These are phyloP conservation scores for Canariomyces notabilis DNA, from an alignment of 2,329 filamentous ascomycete genomes.

Conservation along the genomic window DNA sequence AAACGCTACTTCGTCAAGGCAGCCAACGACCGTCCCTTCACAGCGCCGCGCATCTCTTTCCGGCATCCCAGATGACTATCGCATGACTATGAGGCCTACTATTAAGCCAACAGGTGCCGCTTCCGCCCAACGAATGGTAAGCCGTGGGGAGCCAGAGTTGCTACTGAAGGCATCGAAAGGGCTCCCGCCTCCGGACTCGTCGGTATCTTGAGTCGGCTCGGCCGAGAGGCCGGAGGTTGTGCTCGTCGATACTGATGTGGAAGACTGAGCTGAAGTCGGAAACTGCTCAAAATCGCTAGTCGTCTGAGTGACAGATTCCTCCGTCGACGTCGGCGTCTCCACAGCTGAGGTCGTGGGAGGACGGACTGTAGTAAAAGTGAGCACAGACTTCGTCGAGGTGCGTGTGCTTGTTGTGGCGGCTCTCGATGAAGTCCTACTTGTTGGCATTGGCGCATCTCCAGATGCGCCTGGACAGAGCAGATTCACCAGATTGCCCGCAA, in stretches of 20 bases:
- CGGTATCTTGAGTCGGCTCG: not conserved
- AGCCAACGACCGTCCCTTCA: not conserved
- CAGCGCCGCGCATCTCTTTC: not conserved
- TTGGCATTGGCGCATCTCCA: not conserved
- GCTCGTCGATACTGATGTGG: not conserved
- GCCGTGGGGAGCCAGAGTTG: constrained; percentile 2
- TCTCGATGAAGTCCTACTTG: constrained; percentile 1
- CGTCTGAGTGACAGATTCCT: not conserved
- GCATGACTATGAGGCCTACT: not conserved
- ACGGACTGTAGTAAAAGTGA: constrained; percentile 17
- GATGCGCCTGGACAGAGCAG: constrained; percentile 30
- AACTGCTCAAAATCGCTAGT: not conserved
- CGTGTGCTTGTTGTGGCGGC: not conserved
- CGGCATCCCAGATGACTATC: not conserved
- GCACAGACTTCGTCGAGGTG: not conserved
- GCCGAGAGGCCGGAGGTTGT: not conserved
- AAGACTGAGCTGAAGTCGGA: not conserved
- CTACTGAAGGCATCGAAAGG: constrained; percentile 23
- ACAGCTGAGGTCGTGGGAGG: constrained; percentile 10
- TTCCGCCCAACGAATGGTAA: not conserved
- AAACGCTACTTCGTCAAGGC: not conserved
- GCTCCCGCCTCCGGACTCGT: constrained; percentile 21
- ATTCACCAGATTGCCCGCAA: constrained; percentile 34
- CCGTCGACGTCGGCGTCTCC: constrained; percentile 1
- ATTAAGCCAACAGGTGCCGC: constrained; percentile 1